phyloP scores from a whole-genome alignment of 345 rosid species.

The Camelina neglecta region DNA sequence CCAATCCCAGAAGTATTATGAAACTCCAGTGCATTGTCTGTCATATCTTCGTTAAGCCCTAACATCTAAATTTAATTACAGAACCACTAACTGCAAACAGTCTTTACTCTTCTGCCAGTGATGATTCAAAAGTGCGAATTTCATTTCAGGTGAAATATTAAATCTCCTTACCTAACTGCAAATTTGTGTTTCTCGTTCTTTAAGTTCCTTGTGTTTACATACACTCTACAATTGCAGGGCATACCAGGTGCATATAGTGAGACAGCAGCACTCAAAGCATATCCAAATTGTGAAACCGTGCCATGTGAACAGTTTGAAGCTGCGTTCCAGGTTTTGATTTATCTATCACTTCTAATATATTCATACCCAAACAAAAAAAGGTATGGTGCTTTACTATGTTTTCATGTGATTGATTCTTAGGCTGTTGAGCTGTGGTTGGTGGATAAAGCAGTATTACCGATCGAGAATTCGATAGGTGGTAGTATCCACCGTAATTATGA shows the following conservation, averaged over 20 bases:
- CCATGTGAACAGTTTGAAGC: slow-evolving; percentile 91
- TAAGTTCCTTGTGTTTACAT: slow-evolving; percentile 34
- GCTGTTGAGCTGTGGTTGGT: slow-evolving; percentile 96
- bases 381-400: slow-evolving; percentile 24
- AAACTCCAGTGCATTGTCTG: slow-evolving; percentile 34
- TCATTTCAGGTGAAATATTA: slow-evolving; percentile 77
- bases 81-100: slow-evolving; percentile 72
- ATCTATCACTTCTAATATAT: slow-evolving; percentile 20
- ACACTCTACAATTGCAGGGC: slow-evolving; percentile 58
- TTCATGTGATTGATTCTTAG: slow-evolving; percentile 46
- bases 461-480: slow-evolving; percentile 91
- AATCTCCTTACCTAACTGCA: slow-evolving; percentile 23
- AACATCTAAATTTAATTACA: slow-evolving; percentile 46
- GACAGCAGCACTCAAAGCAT: slow-evolving; percentile 86
- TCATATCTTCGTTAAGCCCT: slow-evolving; percentile 10
- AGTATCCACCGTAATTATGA: slow-evolving; percentile 96
- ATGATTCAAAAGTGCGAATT: slow-evolving; percentile 68
- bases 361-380: neutral
- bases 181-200: slow-evolving; percentile 4
- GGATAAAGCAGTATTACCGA: slow-evolving; percentile 90
- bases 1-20: slow-evolving; percentile 9
- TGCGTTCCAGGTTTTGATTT: slow-evolving; percentile 67
- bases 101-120: slow-evolving; percentile 48
- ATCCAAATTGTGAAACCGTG: slow-evolving; percentile 87
- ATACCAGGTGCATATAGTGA: slow-evolving; percentile 91